Base-by-base conservation (phyloP, 2,329 filamentous ascomycete genomes). In the Xylaria sp. region DNA sequence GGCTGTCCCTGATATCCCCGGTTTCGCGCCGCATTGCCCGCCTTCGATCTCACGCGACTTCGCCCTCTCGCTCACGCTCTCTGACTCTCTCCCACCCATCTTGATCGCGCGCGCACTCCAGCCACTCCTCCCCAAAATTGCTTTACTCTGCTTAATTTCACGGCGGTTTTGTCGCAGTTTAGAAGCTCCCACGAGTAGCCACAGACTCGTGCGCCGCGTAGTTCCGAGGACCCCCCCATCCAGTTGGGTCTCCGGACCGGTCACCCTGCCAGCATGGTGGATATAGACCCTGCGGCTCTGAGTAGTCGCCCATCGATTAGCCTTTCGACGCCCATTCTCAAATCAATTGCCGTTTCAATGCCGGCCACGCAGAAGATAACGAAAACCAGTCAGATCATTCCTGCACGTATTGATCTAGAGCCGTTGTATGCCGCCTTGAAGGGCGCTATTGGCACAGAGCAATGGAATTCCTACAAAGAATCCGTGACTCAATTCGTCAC, bases 271-370 rank as follows among this genome's bases (percentile, higher is more conserved):
- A 71, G 65, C 66, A 88, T 88, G 85, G 84, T 85, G 69, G 85
- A 88, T 76, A 88, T 88, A 76, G 85, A 88, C 78, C 85, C 85
- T 70, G 84, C 85, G 77, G 84, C 85, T 65, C 75, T 88, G 69
- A 87, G 60, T 11, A 64, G 84, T 78, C 83, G 84, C 69, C 82
- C 83, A 63, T 75, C 83, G 52, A 73, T 81, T 71, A 80, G 76
- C 72, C 78, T 85, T 58, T 78, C 83, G 51, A 86, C 84, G 4
- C 83, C 85, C 61, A 77, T 84, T 47, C 73, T 87, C 50, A 87
- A 87, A 70, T 77, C 82, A 54, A 79, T 87, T 66, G 79, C 79
- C 50, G 77, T 83, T 58, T 79, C 81, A 46, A 76, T 79, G 1
- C 75, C 80, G 1, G 74, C 78, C 16, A 67, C 77, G 53, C 75